Evolutionary conservation across 2,329 filamentous ascomycete genomes (phyloP).

Genomic region (Neofusicoccum parvum): DNA sequence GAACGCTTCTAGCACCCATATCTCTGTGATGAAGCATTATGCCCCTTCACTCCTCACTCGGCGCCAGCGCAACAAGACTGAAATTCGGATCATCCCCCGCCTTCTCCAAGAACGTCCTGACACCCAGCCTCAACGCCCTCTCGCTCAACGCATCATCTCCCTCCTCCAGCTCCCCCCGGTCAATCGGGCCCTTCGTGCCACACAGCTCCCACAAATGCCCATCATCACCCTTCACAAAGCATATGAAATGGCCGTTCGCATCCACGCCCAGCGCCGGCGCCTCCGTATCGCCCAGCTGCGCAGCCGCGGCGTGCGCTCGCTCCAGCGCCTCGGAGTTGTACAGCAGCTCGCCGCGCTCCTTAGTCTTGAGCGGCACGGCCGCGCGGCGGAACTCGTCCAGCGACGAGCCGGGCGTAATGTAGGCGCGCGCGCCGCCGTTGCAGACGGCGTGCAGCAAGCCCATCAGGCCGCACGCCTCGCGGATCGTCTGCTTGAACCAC

Average conservation of each 20-base stretch:
- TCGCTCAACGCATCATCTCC: conserved; percentile 50
- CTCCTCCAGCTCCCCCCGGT: conserved; percentile 43
- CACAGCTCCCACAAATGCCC: conserved; percentile 52
- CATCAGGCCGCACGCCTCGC: conserved; percentile 90
- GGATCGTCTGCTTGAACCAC: conserved; percentile 95
- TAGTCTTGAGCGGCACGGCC: conserved; percentile 47
- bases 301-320: conserved; percentile 45
- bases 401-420: conserved; percentile 54
- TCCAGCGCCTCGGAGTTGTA: conserved; percentile 52
- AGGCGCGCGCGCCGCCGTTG: conserved; percentile 71
- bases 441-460: conserved; percentile 79
- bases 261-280: conserved; percentile 34
- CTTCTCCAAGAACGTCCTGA: conserved; percentile 41
- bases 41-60: conserved; percentile 11
- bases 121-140: conserved; percentile 44
- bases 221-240: conserved; percentile 50
- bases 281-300: conserved; percentile 44
- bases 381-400: conserved; percentile 49
- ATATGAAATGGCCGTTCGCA: conserved; percentile 47
- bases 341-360: conserved; percentile 53
- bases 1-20: not conserved
- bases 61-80: conserved; percentile 47
- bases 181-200: conserved; percentile 46
- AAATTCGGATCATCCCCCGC: conserved; percentile 45
- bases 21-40: not conserved